Conservation (phyloP, 345 rosid genomes). For the Lumnitzera racemosa region DNA sequence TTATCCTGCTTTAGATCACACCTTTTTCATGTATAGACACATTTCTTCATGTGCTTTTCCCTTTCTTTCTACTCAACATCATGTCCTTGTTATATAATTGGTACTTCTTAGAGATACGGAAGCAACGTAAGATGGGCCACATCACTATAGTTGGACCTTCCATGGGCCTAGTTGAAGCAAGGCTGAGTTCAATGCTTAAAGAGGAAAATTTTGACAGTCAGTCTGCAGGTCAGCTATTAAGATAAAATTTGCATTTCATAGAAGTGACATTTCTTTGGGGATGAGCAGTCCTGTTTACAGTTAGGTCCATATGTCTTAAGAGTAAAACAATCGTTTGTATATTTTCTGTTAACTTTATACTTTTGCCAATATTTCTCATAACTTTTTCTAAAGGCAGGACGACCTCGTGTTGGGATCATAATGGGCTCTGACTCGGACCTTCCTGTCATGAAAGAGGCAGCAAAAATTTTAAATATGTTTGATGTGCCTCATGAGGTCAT, state of each 20-base stretch:
- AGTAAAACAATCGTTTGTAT: too few species aligned
- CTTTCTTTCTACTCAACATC: not conserved
- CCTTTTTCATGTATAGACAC: not conserved
- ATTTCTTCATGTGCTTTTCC: not conserved
- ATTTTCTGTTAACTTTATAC: too few species aligned
- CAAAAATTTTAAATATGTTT: constrained; percentile 53
- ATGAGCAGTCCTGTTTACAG: not conserved
- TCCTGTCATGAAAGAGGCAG: constrained; percentile 95
- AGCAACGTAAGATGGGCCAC: constrained; percentile 95
- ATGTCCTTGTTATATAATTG: constrained; percentile 3
- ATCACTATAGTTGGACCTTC: constrained; percentile 77
- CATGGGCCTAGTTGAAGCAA: constrained; percentile 53
- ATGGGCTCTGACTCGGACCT: constrained; percentile 99
- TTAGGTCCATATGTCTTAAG: not conserved
- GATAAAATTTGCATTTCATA: too few species aligned
- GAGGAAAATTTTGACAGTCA: constrained; percentile 31
- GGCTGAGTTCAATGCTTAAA: constrained; percentile 43
- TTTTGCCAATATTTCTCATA: constrained; percentile 1
- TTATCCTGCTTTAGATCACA: not conserved
- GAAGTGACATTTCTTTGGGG: too few species aligned
- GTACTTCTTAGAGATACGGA: constrained; percentile 61
- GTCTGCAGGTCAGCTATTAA: constrained; percentile 37
- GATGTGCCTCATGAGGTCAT: constrained; percentile 72
- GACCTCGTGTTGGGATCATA: constrained; percentile 74
- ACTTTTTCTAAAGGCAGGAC: constrained; percentile 34